Percentiles rank a stretch among this genome's conserved stretches.
phyloP scores from a whole-genome alignment of 768 basidiomycete genomes.

The Leccinum disarticulatum region DNA sequence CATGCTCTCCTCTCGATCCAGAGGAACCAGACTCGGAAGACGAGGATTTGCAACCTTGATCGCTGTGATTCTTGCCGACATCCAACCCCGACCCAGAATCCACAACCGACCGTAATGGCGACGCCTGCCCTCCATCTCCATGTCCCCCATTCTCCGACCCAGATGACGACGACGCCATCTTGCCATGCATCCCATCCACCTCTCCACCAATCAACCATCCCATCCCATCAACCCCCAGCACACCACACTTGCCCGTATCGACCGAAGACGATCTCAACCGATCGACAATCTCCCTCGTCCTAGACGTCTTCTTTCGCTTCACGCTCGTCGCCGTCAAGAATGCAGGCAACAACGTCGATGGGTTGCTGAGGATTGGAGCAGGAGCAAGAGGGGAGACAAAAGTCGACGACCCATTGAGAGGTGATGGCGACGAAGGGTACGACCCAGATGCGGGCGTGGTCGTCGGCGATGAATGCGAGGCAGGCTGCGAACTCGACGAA shows the following conservation, averaged over 20 bases:
- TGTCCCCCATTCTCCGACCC: constrained; percentile 9
- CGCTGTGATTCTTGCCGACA: background rate
- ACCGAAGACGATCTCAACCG: constrained; percentile 27
- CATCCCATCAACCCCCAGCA: background rate
- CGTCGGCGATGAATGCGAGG: constrained; percentile 9
- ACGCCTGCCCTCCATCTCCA: constrained; percentile 1
- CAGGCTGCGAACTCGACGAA: too few relatives aligned
- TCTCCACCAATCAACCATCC: too few relatives aligned
- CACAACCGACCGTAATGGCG: background rate
- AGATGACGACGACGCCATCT: background rate
- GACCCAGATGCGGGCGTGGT: constrained; percentile 11
- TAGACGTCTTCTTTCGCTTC: constrained; percentile 28
- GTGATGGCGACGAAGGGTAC: constrained; percentile 12
- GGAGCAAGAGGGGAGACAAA: background rate
- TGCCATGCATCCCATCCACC: constrained; percentile 3
- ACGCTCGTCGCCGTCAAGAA: constrained; percentile 20
- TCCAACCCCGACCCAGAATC: constrained; percentile 8
- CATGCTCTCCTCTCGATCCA: too few relatives aligned
- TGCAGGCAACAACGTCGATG: constrained; percentile 22
- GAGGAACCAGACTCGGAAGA: background rate
- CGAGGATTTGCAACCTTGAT: background rate
- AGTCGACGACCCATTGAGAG: background rate
- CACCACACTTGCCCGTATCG: constrained; percentile 19
- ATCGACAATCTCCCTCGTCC: constrained; percentile 32
- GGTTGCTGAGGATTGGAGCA: background rate